Evolutionary conservation across 2,329 filamentous ascomycete genomes (phyloP).

Genomic region (Penicillium janthinellum): DNA sequence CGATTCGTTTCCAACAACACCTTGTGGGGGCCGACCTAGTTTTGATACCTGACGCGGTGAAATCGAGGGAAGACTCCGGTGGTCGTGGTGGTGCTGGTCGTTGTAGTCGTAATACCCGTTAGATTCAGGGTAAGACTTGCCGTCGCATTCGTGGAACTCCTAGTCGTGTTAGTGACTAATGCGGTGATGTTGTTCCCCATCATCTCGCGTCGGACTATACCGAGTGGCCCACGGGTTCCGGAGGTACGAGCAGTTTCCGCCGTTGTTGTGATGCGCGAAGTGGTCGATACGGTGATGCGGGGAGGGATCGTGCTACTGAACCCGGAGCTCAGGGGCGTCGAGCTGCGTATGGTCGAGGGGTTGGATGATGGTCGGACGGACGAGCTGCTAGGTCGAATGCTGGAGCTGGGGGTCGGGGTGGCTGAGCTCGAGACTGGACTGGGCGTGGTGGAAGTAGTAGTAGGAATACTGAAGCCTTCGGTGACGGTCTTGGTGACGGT

Average conservation of each 20-base stretch:
- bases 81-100: not conserved
- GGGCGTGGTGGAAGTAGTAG: not conserved
- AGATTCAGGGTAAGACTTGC: slow-evolving; percentile 16
- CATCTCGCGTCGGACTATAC: slow-evolving; percentile 17
- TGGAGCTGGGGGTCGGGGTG: not conserved
- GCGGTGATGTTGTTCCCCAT: slow-evolving; percentile 16
- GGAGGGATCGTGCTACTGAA: not conserved
- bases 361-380: not conserved
- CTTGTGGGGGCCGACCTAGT: not conserved
- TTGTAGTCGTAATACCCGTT: slow-evolving; percentile 3
- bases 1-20: not conserved
- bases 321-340: slow-evolving; percentile 1
- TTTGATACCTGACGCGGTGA: not conserved
- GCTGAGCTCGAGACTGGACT: not conserved
- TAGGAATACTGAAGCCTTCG: not conserved
- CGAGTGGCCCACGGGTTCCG: slow-evolving; percentile 5
- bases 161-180: slow-evolving; percentile 21
- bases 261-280: not conserved
- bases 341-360: not conserved
- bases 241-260: not conserved
- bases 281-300: slow-evolving; percentile 3
- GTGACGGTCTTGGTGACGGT: not conserved
- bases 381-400: not conserved
- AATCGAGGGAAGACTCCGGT: not conserved
- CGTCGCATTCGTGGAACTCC: slow-evolving; percentile 16